Evolutionary conservation across 345 rosid genomes (phyloP), one percentile per base, ranked within the genome.

Genomic region (Lepidium africanum): DNA sequence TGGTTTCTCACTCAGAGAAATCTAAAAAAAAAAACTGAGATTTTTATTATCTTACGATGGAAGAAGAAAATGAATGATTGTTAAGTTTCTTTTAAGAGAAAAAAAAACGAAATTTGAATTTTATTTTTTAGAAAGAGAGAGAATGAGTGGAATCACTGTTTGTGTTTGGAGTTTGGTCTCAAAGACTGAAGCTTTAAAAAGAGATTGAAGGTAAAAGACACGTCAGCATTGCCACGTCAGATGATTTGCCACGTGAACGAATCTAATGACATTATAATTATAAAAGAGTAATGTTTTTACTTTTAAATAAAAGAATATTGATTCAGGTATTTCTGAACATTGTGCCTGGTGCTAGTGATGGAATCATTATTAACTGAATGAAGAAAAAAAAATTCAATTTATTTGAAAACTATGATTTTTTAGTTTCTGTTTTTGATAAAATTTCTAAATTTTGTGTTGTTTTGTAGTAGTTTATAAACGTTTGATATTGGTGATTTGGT

Each of bases 141-240:
- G 75, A 72, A 42, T 40, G 35, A n/a, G 69, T 43, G 46, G 11
- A 9, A 58, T 23, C 39, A 73, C 77, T 73, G 77, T 73, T 73
- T 73, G 72, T 51, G 42, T 65, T 59, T 16, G 41, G 51, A 0
- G 62, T 41, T 59, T 35, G 61, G 27, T 25, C 27, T 25, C 27
- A 25, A 25, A 58, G 72, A 49, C 55, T 58, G 72, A 14, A 52
- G 14, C 48, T 66, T 59, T 73, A 41, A 57, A 73, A 65, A 58
- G 67, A 48, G 0, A 47, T 58, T 10, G 11, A 58, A 52, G 54
- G 45, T 42, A 12, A 72, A 46, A 0, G 10, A 64, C 76, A 72
- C 48, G 76, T 72, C 76, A 72, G 57, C 38, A 53, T 6, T 37
- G 70, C 17, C 70, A 72, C 76, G 71, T 72, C 19, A 17, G 76